Conservation (phyloP, 345 rosid genomes). For the Syzygium aromaticum region DNA sequence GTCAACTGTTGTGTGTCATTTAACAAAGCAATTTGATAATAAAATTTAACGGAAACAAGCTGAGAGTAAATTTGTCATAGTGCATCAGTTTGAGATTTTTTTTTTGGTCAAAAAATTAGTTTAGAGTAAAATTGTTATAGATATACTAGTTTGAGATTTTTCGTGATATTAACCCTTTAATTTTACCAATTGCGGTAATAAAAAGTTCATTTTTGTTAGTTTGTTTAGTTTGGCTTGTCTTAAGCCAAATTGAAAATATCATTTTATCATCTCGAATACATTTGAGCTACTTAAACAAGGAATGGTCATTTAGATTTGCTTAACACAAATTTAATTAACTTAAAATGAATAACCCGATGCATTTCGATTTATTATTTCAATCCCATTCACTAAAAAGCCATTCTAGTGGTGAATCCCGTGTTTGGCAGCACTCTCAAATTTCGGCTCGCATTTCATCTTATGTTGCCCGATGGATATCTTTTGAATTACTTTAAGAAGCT, state of each 20-base stretch:
- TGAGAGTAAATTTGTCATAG: no score
- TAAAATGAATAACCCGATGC: neutral
- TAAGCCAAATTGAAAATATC: neutral
- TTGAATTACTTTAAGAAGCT: accelerated
- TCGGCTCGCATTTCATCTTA: accelerated
- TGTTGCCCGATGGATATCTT: no score
- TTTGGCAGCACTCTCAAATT: neutral
- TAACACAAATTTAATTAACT: neutral
- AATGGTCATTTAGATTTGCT: neutral
- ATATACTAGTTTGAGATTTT: no score
- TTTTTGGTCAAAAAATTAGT: no score
- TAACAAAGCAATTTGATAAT: no score
- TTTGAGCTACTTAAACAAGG: neutral
- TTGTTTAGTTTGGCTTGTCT: neutral
- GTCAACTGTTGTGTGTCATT: no score
- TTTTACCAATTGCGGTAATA: neutral
- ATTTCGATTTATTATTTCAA: neutral
- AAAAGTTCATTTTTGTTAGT: no score
- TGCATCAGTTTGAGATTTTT: no score
- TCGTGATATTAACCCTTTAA: no score
- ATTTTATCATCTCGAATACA: neutral
- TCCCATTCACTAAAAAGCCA: neutral
- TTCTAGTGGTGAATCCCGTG: accelerated
- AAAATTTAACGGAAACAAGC: no score
- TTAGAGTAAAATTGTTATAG: no score